Conservation (phyloP, 2,329 filamentous ascomycete genomes). For the Fusarium armeniacum region DNA sequence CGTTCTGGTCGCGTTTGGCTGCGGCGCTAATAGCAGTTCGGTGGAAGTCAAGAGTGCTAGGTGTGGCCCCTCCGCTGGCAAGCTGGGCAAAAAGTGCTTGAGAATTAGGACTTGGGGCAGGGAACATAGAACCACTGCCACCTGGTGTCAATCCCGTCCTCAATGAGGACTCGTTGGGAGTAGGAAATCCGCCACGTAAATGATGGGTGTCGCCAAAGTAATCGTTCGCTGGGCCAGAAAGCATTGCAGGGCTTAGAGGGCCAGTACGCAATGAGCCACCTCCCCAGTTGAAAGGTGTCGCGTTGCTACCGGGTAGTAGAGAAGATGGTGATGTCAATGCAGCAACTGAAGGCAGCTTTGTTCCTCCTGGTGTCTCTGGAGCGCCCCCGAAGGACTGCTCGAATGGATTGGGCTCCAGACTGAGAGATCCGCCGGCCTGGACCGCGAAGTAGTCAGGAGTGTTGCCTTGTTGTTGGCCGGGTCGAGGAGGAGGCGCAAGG, state of each 20-base stretch:
- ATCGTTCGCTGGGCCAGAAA: constrained; percentile 86
- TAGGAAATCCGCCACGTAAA: constrained; percentile 87
- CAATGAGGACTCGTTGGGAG: constrained; percentile 95
- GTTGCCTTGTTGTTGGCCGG: constrained; percentile 64
- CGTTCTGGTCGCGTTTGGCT: constrained; percentile 68
- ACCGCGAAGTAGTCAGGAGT: constrained; percentile 79
- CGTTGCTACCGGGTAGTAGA: constrained; percentile 79
- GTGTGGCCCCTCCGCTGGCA: constrained; percentile 86
- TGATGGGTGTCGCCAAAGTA: constrained; percentile 88
- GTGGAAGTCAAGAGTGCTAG: constrained; percentile 93
- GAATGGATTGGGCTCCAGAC: constrained; percentile 94
- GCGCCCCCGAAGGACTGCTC: constrained; percentile 88
- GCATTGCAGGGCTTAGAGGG: constrained; percentile 96
- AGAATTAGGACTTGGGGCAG: constrained; percentile 87
- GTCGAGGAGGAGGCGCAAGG: constrained; percentile 78
- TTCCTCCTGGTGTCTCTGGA: constrained; percentile 85
- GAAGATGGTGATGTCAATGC: constrained; percentile 91
- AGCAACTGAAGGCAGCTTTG: constrained; percentile 89
- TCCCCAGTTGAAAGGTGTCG: constrained; percentile 83
- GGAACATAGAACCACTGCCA: constrained; percentile 97
- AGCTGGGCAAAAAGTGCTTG: constrained; percentile 85
- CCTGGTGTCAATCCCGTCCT: constrained; percentile 93
- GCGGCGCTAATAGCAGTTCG: constrained; percentile 89
- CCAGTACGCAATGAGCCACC: constrained; percentile 89
- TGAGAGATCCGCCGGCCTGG: constrained; percentile 69